These are phyloP conservation scores for Trametes meyenii DNA, from an alignment of 768 basidiomycete species.

Conservation along the genomic window DNA sequence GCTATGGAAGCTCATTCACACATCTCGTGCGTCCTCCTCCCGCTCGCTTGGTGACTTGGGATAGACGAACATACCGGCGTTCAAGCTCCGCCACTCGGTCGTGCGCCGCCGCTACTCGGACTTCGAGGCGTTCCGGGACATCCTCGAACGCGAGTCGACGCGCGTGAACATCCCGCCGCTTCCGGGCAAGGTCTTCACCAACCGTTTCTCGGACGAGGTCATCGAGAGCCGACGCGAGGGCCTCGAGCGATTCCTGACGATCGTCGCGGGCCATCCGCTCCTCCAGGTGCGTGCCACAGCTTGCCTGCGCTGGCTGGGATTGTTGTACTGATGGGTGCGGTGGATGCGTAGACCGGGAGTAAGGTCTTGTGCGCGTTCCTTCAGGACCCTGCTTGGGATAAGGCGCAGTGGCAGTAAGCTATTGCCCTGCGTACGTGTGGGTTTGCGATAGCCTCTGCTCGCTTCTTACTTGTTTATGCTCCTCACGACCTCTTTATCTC, in stretches of 20 bases:
- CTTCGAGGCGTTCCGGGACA: constrained; percentile 92
- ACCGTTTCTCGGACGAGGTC: constrained; percentile 96
- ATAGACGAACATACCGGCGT: constrained; percentile 98
- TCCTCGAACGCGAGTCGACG: constrained; percentile 95
- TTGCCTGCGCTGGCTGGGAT: neutral
- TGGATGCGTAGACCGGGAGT: constrained; percentile 76
- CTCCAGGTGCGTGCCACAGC: constrained; percentile 67
- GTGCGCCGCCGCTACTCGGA: constrained; percentile 69
- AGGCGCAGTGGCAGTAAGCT: constrained; percentile 69
- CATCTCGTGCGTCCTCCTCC: neutral
- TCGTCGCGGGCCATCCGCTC: constrained; percentile 96
- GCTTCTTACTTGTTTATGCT: constrained; percentile 33
- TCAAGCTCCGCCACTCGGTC: constrained; percentile 80
- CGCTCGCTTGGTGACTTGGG: neutral
- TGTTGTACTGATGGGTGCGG: neutral
- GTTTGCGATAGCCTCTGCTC: neutral
- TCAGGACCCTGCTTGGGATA: constrained; percentile 94
- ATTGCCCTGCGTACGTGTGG: neutral
- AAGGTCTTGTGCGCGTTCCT: constrained; percentile 96
- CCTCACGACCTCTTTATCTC: constrained; percentile 17
- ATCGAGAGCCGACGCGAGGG: constrained; percentile 93
- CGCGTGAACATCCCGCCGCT: constrained; percentile 97
- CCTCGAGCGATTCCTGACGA: constrained; percentile 89
- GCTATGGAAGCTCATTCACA: neutral
- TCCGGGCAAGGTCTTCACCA: constrained; percentile 98